Base-by-base conservation (phyloP, 352 stramenopile genomes). In the Nothophytophthora sp. region DNA sequence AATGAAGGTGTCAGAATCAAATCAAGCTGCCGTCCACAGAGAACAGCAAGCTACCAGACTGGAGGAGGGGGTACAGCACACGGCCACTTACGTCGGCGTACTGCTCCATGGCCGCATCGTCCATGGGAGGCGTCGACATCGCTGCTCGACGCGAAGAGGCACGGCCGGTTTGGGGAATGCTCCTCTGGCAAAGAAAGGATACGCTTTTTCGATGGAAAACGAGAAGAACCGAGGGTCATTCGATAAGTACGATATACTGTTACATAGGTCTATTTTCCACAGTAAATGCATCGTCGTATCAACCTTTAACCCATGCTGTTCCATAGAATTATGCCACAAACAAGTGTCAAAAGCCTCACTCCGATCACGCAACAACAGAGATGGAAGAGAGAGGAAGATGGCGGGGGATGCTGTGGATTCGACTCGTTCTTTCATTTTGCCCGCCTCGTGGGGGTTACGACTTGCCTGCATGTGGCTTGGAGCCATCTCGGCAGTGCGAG, bases 41-140 rank as follows among this genome's bases (percentile, higher is more conserved):
- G 7, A 18, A 13, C 2, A 16, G n/a, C 12, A 10, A 7, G 12
- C 29, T 3, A 35, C 29, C 9, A n/a, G 29, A n/a, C n/a, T n/a
- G n/a, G n/a, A n/a, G n/a, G n/a, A n/a, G n/a, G n/a, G n/a, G n/a
- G n/a, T n/a, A n/a, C n/a, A n/a, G n/a, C n/a, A 29, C 12, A 7
- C 5, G 7, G 7, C 3, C 20, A 60, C 65, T 29, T 77, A 91
- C 82, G 58, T 91, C 62, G 0, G 70, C 72, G 40, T 90, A 93
- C 45, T 90, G 69, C 78, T 87, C 76, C 64, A 91, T 79, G 23
- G 70, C 55, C 13, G 60, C 76, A 20, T 84, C 69, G 28, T 85
- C 69, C 67, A 88, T 87, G n/a, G 60, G 40, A 8, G n/a, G 38
- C 33, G 28, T 52, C 41, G 7, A 28, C 56, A 59, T 52, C 8